These are phyloP conservation scores for Zangia roseola DNA, from an alignment of 768 basidiomycete species.

Conservation along the genomic window DNA sequence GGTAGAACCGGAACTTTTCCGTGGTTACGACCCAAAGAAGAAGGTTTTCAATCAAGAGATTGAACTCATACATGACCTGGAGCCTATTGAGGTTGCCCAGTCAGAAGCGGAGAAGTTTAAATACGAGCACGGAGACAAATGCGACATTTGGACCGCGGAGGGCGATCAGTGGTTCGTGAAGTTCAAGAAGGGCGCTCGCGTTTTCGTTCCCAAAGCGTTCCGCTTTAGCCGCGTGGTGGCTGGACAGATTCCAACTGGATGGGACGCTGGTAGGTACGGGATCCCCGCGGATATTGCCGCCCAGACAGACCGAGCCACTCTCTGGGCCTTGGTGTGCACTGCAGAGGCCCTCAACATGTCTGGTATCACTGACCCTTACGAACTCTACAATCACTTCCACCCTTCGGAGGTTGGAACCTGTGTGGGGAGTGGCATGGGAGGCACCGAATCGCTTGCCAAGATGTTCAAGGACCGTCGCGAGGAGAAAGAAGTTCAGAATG, in stretches of 20 bases:
- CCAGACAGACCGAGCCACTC: conserved; percentile 87
- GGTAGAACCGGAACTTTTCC: conserved; percentile 95
- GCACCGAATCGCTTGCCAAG: conserved; percentile 81
- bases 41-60: conserved; percentile 98
- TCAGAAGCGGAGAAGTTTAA: conserved; percentile 95
- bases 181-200: conserved; percentile 95
- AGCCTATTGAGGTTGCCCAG: conserved; percentile 90
- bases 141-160: conserved; percentile 90
- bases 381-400: conserved; percentile 95
- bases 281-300: conserved; percentile 95
- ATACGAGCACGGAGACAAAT: conserved; percentile 93
- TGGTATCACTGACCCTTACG: conserved; percentile 97
- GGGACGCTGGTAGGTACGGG: conserved; percentile 95
- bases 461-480: conserved; percentile 99
- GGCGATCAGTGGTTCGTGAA: conserved; percentile 98
- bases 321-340: conserved; percentile 94
- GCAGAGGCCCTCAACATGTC: conserved; percentile 96
- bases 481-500: conserved; percentile 97
- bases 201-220: conserved; percentile 94
- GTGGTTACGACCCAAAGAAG: conserved; percentile 95
- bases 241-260: conserved; percentile 96
- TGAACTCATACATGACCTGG: conserved; percentile 93
- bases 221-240: conserved; percentile 92
- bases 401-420: conserved; percentile 95
- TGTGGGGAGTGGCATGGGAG: conserved; percentile 98